A percentile compares a stretch with the other conserved stretches of the same genome.
These are phyloP conservation scores for Verticillium zaregamsianum DNA, from an alignment of 2,329 filamentous ascomycete genomes.

Conservation along the genomic window DNA sequence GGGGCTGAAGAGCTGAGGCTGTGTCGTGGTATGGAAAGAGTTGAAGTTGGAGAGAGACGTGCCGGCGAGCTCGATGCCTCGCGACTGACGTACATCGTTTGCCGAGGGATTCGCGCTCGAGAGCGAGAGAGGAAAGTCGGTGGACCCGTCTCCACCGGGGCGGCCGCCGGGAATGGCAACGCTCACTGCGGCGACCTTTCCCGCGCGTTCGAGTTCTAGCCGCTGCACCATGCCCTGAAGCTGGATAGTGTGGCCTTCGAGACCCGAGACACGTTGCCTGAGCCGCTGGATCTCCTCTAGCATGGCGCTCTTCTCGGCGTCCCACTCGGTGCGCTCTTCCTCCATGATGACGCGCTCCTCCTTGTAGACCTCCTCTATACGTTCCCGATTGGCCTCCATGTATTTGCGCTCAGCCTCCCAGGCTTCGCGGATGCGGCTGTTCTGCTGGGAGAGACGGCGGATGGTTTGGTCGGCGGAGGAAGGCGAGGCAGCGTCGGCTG, in stretches of 20 bases:
- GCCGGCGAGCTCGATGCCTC: neutral
- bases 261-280: conserved; percentile 29
- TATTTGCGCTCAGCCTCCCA: conserved; percentile 52
- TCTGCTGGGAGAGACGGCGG: conserved; percentile 37
- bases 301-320: conserved; percentile 37
- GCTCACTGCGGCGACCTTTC: conserved; percentile 13
- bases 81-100: neutral
- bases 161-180: conserved; percentile 9
- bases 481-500: conserved; percentile 20
- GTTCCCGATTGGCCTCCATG: conserved; percentile 48
- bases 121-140: conserved; percentile 7
- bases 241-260: conserved; percentile 30
- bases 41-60: neutral
- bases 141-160: conserved; percentile 11
- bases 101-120: neutral
- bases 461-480: conserved; percentile 28
- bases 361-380: conserved; percentile 51
- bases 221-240: conserved; percentile 11
- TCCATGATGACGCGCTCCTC: conserved; percentile 52
- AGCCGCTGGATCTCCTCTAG: conserved; percentile 36
- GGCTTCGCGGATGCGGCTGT: conserved; percentile 38
- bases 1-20: conserved; percentile 12
- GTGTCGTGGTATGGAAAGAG: neutral
- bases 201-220: conserved; percentile 12
- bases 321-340: conserved; percentile 43